Evolutionary conservation across 2,329 filamentous ascomycete genomes (phyloP), one percentile per base, ranked within the genome.

Genomic region (Drechslera avenae): DNA sequence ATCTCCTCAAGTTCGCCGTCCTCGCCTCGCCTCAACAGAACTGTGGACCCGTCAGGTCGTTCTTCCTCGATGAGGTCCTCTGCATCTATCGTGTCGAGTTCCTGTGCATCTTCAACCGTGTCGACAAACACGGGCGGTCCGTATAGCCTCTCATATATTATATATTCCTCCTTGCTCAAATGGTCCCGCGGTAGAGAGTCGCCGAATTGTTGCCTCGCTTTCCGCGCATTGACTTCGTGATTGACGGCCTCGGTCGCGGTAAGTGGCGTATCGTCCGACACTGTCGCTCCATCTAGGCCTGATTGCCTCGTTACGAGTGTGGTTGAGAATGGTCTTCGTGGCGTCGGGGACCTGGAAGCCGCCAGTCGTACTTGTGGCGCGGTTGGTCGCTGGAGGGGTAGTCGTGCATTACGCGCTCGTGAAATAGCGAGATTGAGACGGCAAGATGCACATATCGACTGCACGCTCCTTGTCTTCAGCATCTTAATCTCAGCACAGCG

Each of bases 111-210:
- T 53, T 76, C 84, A 3, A 85, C 79, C 70, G 88, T 83, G 50
- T 86, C 85, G 34, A 86, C 80, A 54, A 89, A 69, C 1, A 73
- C 47, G 2, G 91, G 90, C 28, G 86, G 79, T 1, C 92, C 93
- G 70, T 94, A 97, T 13, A 96, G 76, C 57, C 91, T 81, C 67
- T 88, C 85, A 72, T 96, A 96, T 1, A 96, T 76, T 39, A 76
- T 78, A 64, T 88, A 86, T 71, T 96, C 91, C 45, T 88, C 83
- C 1, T 81, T 79, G 28, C 79, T 85, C 43, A 97, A 73, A 62
- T 90, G 84, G 28, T 82, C 86, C 26, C 85, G 83, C 0, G 92
- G 92, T 18, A 97, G 74, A 0, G 82, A 86, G 64, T 94, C 86
- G 54, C 91, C 87, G 71, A 91, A 95, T 7, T 84, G 80, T 57